Evolutionary conservation across 2,329 filamentous ascomycete species (phyloP).

Genomic region (Botrytis porri): DNA sequence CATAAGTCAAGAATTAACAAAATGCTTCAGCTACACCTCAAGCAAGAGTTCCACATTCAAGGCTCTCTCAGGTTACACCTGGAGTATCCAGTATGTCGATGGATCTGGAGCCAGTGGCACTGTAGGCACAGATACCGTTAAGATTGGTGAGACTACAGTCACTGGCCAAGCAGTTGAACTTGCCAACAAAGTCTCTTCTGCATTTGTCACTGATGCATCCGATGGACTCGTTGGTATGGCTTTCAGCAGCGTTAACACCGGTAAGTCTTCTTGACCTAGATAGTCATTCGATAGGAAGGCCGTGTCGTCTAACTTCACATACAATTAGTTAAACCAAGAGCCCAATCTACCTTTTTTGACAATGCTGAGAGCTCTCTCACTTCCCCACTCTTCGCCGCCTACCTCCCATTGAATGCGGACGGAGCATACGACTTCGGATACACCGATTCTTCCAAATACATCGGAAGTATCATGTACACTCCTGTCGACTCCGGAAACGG

Average conservation of each 20-base stretch:
- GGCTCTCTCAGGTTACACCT: constrained; percentile 30
- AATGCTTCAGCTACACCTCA: constrained; percentile 31
- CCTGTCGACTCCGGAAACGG: constrained; percentile 46
- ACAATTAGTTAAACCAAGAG: constrained; percentile 26
- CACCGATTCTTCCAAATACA: constrained; percentile 52
- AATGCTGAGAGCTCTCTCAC: constrained; percentile 33
- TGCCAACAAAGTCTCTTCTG: constrained; percentile 34
- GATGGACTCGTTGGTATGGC: constrained; percentile 65
- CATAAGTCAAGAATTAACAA: constrained; percentile 9
- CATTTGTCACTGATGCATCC: constrained; percentile 35
- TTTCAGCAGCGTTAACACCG: constrained; percentile 37
- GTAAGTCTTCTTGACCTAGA: constrained; percentile 9
- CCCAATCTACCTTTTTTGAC: constrained; percentile 37
- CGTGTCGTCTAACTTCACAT: neutral
- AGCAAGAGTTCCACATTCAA: constrained; percentile 32
- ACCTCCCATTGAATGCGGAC: constrained; percentile 46
- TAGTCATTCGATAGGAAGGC: neutral
- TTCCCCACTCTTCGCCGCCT: constrained; percentile 53
- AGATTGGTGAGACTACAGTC: constrained; percentile 37
- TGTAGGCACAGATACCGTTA: constrained; percentile 39
- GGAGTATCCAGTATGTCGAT: constrained; percentile 39
- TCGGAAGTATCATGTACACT: constrained; percentile 50
- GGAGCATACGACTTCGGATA: constrained; percentile 56
- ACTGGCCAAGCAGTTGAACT: constrained; percentile 36
- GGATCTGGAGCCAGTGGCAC: constrained; percentile 38